These are phyloP conservation scores for Psilocybe azurescens DNA, from an alignment of 768 basidiomycete species.

Conservation along the genomic window DNA sequence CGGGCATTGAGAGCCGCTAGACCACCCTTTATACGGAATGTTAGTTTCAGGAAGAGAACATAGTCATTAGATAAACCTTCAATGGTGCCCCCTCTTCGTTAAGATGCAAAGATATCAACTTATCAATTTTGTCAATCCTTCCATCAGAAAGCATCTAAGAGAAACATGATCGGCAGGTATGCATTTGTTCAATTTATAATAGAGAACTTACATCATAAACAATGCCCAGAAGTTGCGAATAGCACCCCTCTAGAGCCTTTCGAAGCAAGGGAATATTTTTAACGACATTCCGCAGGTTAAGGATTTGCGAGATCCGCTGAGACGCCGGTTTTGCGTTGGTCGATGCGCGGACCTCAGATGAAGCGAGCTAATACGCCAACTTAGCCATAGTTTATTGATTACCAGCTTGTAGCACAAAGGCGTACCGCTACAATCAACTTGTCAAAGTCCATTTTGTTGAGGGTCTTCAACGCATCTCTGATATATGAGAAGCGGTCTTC, in stretches of 20 bases:
- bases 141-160: conserved; percentile 77
- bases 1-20: conserved; percentile 77
- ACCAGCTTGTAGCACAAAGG: conserved; percentile 14
- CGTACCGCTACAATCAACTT: conserved; percentile 76
- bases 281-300: conserved; percentile 77
- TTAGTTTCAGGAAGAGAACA: not conserved
- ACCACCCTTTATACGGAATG: conserved; percentile 53
- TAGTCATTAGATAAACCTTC: conserved; percentile 51
- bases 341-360: conserved; percentile 60
- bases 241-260: conserved; percentile 62
- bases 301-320: conserved; percentile 75
- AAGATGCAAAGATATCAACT: conserved; percentile 61
- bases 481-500: conserved; percentile 78
- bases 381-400: not conserved
- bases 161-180: not conserved
- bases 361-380: conserved; percentile 57
- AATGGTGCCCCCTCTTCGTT: conserved; percentile 71
- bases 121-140: conserved; percentile 66
- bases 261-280: conserved; percentile 67
- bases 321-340: conserved; percentile 68
- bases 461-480: conserved; percentile 66
- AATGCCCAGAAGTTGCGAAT: conserved; percentile 64
- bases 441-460: conserved; percentile 89
- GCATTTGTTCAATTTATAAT: not conserved
- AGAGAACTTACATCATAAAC: conserved; percentile 56